Evolutionary conservation across 768 basidiomycete species (phyloP), one percentile per base, ranked within the genome.

Genomic region (Dendrothele bispora): DNA sequence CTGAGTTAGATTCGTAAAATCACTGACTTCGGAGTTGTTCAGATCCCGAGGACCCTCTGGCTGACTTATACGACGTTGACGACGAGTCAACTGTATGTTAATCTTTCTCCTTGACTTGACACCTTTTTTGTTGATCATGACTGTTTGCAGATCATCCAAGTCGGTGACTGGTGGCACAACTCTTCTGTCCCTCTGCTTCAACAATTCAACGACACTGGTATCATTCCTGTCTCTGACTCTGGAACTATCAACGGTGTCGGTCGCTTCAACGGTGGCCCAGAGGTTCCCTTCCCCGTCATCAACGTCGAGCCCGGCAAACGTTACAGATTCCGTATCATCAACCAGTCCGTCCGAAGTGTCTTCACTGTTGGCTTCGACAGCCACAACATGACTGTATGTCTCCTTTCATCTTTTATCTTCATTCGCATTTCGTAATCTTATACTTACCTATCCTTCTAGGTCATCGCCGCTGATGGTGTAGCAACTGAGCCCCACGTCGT

Each of bases 281-380:
- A 52, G 2, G 49, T 57, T 1, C 57, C 67, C 1, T 60, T 77
- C 21, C 51, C 77, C 0, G 64, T 78, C 7, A 61, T 80, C 53
- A 61, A 62, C 28, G 74, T 80, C 8, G 27, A 49, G 2, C 48
- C 34, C 0, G 68, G 69, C 6, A 59, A 59, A 41, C 64, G 77
- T 11, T 77, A 74, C 46, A 68, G 68, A 15, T 50, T 83, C 66
- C 77, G 80, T 15, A 48, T 83, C 15, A 60, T 83, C 55, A 72
- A 72, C 40, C 68, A 68, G 26, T 76, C 45, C n/a, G 45, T 36
- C 14, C 34, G 72, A 29, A 67, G 68, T 8, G 64, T 61, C 27
- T 73, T 70, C 62, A 60, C 54, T 3, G 64, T 74, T 52, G 70
- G 68, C 1, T 56, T 74, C 18, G 69, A 73, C 47, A 51, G 58